phyloP scores from a whole-genome alignment of 2,329 filamentous ascomycete genomes.

The Diplodia corticola region DNA sequence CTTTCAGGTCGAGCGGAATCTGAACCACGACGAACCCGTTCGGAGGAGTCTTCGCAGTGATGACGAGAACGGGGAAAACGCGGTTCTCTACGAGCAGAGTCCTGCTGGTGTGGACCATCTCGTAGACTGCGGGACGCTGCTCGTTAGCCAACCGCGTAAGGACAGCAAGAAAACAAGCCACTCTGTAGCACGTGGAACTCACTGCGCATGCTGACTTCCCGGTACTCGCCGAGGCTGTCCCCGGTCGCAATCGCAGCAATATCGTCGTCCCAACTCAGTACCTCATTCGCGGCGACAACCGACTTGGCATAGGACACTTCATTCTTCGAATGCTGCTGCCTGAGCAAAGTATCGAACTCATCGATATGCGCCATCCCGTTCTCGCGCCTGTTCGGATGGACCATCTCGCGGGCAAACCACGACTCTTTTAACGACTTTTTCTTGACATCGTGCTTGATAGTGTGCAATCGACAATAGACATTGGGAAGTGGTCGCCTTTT shows the following conservation, averaged over 20 bases:
- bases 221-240: constrained; percentile 28
- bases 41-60: constrained; percentile 44
- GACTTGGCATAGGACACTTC: constrained; percentile 62
- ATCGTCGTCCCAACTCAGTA: constrained; percentile 45
- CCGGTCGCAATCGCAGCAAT: constrained; percentile 28
- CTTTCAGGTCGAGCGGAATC: constrained; percentile 38
- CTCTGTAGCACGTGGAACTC: constrained; percentile 28
- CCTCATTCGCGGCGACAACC: constrained; percentile 51
- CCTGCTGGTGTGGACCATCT: constrained; percentile 68
- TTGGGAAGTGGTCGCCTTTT: too few species aligned
- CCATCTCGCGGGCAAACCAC: constrained; percentile 65
- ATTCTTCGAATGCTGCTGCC: constrained; percentile 57
- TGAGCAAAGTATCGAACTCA: constrained; percentile 63
- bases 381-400: constrained; percentile 56
- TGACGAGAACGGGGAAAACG: constrained; percentile 66
- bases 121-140: constrained; percentile 46
- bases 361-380: constrained; percentile 60
- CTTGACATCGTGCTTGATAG: constrained; percentile 51
- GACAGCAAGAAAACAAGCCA: too few species aligned
- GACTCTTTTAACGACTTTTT: constrained; percentile 51
- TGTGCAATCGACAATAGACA: too few species aligned
- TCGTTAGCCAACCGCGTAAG: background rate
- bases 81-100: constrained; percentile 62
- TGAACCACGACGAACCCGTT: constrained; percentile 38
- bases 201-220: constrained; percentile 42